phyloP scores from a whole-genome alignment of 2,329 filamentous ascomycete species.

The Fusarium devonianum region DNA sequence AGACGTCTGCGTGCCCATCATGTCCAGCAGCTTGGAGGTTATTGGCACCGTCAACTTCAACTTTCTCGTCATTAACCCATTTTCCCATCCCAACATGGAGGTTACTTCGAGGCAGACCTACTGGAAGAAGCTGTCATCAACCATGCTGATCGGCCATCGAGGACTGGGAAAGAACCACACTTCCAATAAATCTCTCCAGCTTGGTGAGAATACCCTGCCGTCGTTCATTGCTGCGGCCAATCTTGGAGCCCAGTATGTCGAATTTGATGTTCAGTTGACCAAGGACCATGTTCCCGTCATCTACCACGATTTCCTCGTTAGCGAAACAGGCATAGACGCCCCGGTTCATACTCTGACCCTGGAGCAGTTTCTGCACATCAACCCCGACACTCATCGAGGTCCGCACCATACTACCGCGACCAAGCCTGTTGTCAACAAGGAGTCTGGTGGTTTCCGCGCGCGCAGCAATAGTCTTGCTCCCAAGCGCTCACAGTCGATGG shows the following conservation, averaged over 20 bases:
- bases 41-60: constrained; percentile 98
- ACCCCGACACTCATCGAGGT: constrained; percentile 56
- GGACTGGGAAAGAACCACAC: constrained; percentile 90
- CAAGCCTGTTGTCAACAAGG: constrained; percentile 45
- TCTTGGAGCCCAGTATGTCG: constrained; percentile 78
- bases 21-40: constrained; percentile 84
- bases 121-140: constrained; percentile 90
- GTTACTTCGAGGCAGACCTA: constrained; percentile 92
- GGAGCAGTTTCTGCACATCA: constrained; percentile 94
- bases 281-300: constrained; percentile 98
- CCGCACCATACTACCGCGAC: constrained; percentile 14
- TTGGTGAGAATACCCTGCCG: constrained; percentile 94
- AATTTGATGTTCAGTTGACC: constrained; percentile 94
- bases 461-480: constrained; percentile 52
- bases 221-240: constrained; percentile 98
- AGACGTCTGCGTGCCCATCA: constrained; percentile 89
- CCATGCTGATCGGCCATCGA: constrained; percentile 78
- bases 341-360: constrained; percentile 94
- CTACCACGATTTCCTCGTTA: constrained; percentile 98
- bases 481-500: constrained; percentile 64
- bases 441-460: constrained; percentile 33
- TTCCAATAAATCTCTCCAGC: constrained; percentile 84
- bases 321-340: constrained; percentile 95
- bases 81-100: constrained; percentile 91
- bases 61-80: constrained; percentile 93